Evolutionary conservation across 768 basidiomycete genomes (phyloP).

Genomic region (Lyophyllum shimeji): DNA sequence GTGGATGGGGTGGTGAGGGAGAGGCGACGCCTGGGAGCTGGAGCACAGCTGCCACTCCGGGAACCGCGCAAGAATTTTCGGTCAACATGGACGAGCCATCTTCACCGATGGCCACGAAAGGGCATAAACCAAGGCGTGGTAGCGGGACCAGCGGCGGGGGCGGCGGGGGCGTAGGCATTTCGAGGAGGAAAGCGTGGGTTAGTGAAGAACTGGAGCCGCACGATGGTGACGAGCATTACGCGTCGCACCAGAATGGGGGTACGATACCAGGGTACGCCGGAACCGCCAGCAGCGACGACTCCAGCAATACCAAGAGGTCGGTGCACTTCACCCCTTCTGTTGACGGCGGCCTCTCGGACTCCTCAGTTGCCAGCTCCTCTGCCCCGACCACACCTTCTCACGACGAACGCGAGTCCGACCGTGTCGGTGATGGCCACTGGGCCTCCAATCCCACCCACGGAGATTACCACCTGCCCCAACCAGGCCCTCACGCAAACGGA

Average conservation of each 20-base stretch:
- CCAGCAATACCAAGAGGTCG: constrained; percentile 38
- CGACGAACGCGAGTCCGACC: constrained; percentile 13
- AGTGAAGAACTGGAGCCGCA: constrained; percentile 43
- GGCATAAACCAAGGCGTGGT: constrained; percentile 24
- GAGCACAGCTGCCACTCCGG: constrained; percentile 80
- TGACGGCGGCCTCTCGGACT: constrained; percentile 27
- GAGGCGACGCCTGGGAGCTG: constrained; percentile 57
- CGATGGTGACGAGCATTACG: constrained; percentile 7
- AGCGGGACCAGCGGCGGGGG: constrained; percentile 29
- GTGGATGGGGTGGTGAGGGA: constrained; percentile 20
- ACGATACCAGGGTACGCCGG: background rate
- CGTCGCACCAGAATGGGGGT: background rate
- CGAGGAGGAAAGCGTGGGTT: constrained; percentile 32
- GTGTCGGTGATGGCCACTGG: background rate
- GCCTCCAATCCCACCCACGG: too few relatives aligned
- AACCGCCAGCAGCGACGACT: constrained; percentile 30
- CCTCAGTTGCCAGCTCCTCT: constrained; percentile 16
- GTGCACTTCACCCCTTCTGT: constrained; percentile 53
- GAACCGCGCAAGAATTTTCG: constrained; percentile 30
- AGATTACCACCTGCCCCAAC: constrained; percentile 1
- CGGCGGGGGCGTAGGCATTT: constrained; percentile 5
- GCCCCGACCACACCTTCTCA: constrained; percentile 20
- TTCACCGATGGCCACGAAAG: constrained; percentile 18
- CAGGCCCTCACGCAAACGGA: background rate
- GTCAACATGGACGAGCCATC: constrained; percentile 13